Conservation (phyloP, 78 protist genomes). For the Protostelium mycophagum region DNA sequence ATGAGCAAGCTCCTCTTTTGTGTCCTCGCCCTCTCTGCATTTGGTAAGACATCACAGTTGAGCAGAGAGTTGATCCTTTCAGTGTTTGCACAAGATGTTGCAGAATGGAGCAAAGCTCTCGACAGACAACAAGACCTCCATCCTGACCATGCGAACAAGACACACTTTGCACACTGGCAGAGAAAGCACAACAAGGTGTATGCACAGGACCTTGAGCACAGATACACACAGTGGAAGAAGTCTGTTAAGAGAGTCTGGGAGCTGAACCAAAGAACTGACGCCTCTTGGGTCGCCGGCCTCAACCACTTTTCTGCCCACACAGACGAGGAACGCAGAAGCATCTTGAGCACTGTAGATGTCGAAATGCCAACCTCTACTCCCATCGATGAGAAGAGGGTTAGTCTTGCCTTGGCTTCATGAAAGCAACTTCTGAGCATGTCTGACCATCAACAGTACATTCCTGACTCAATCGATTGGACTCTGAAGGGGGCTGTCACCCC, state of each 20-base stretch:
- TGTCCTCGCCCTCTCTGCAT: background rate
- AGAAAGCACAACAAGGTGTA: background rate
- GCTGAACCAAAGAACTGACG: background rate
- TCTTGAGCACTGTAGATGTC: background rate
- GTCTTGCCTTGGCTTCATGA: background rate
- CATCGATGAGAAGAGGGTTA: background rate
- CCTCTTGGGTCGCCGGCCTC: background rate
- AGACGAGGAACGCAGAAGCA: background rate
- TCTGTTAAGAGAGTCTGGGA: background rate
- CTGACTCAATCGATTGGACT: background rate
- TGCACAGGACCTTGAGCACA: background rate
- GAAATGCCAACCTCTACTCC: background rate
- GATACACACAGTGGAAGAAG: background rate
- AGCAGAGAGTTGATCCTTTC: no score
- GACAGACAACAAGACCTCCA: background rate
- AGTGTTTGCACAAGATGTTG: background rate
- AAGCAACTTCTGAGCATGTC: background rate
- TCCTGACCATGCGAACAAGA: background rate
- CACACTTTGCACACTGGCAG: background rate
- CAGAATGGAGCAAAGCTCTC: background rate
- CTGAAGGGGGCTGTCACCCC: background rate
- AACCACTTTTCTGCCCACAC: background rate
- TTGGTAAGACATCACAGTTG: background rate
- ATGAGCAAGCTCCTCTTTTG: background rate
- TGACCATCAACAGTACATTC: background rate